Percentiles rank a stretch among this genome's conserved stretches.
Evolutionary conservation across 1,284 basidiomycete species (phyloP).

Genomic region (Rhizoctonia solani): DNA sequence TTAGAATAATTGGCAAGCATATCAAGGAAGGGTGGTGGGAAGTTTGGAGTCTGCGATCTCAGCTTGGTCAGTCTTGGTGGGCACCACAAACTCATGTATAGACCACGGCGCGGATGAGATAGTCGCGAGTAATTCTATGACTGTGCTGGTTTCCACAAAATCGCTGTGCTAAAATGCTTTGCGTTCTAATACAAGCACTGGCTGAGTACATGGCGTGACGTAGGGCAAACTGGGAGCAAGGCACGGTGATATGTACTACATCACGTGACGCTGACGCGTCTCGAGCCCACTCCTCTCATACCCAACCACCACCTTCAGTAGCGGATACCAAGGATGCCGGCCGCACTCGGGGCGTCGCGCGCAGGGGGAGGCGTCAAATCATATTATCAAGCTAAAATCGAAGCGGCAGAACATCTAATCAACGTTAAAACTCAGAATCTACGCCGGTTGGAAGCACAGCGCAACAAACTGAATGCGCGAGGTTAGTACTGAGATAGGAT

Average conservation of each 20-base stretch:
- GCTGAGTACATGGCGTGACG: not conserved
- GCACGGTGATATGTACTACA: too few species aligned
- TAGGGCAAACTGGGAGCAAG: not conserved
- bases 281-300: not conserved
- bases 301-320: not conserved
- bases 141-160: too few species aligned
- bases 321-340: constrained; percentile 18
- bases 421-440: constrained; percentile 98
- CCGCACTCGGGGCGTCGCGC: constrained; percentile 5
- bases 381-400: constrained; percentile 97
- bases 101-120: too few species aligned
- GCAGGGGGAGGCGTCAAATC: constrained; percentile 70
- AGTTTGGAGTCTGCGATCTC: too few species aligned
- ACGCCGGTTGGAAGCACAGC: constrained; percentile 91
- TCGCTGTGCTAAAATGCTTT: too few species aligned
- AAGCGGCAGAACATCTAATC: constrained; percentile 87
- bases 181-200: too few species aligned
- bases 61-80: too few species aligned
- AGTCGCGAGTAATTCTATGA: too few species aligned
- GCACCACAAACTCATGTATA: too few species aligned
- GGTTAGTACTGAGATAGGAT: constrained; percentile 55
- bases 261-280: constrained; percentile 14
- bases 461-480: constrained; percentile 94
- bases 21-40: too few species aligned
- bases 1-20: too few species aligned